phyloP scores from a whole-genome alignment of 2,329 filamentous ascomycete genomes.

The Bipolaris bicolor region DNA sequence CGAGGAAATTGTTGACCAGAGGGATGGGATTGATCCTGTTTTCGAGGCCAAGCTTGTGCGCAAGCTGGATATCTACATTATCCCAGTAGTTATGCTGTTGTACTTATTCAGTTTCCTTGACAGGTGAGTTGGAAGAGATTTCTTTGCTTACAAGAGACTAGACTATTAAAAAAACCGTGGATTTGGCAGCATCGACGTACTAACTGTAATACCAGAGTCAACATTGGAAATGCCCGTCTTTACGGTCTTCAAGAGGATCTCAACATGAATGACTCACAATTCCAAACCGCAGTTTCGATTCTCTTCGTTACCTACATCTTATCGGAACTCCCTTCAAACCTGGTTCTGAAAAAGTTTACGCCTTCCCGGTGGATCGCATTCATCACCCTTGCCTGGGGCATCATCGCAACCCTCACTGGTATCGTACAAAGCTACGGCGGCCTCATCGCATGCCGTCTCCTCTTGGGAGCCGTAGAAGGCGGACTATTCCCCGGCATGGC shows the following conservation, averaged over 20 bases:
- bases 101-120: constrained; percentile 81
- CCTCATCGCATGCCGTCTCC: constrained; percentile 70
- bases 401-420: constrained; percentile 70
- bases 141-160: too few species aligned
- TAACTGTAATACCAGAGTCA: constrained; percentile 54
- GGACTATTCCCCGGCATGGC: constrained; percentile 73
- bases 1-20: constrained; percentile 33
- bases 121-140: constrained; percentile 56
- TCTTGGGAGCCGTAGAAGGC: constrained; percentile 72
- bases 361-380: constrained; percentile 62
- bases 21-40: constrained; percentile 47
- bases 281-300: constrained; percentile 61
- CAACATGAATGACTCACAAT: constrained; percentile 66
- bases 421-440: constrained; percentile 69
- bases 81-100: constrained; percentile 70
- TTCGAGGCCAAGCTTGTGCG: constrained; percentile 64
- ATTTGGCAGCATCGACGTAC: background rate
- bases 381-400: constrained; percentile 65
- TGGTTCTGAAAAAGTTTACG: constrained; percentile 54
- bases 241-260: constrained; percentile 70
- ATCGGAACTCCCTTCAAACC: constrained; percentile 54
- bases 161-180: too few species aligned
- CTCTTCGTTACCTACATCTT: constrained; percentile 56
- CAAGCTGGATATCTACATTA: constrained; percentile 68
- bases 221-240: constrained; percentile 72